A percentile compares a stretch with the other conserved stretches of the same genome.
phyloP scores from a whole-genome alignment of 1,139 yeast genomes.

The Magnusiomyces tetraspermus region DNA sequence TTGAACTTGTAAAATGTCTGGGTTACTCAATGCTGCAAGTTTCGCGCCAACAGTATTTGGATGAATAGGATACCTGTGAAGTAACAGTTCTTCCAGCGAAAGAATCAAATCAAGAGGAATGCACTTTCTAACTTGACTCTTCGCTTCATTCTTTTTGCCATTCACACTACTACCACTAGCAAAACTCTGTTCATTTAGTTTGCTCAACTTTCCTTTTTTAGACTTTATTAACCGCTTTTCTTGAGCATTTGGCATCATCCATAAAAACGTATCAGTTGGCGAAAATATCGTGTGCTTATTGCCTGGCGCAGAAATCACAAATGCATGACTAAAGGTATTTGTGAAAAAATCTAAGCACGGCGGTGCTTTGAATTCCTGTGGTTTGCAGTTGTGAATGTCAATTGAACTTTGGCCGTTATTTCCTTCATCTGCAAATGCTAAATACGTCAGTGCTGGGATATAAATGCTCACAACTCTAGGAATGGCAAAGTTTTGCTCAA shows the following conservation, averaged over 20 bases:
- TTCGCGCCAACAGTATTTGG: constrained; percentile 25
- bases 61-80: constrained; percentile 55
- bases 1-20: constrained; percentile 19
- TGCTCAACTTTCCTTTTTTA: constrained; percentile 16
- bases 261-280: constrained; percentile 37
- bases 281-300: constrained; percentile 48
- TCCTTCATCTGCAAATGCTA: constrained; percentile 33
- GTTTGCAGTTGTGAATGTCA: constrained; percentile 6
- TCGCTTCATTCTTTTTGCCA: not conserved
- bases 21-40: constrained; percentile 14
- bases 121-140: not conserved
- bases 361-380: constrained; percentile 4
- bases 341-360: constrained; percentile 34
- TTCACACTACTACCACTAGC: not conserved
- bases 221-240: not conserved
- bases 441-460: constrained; percentile 55
- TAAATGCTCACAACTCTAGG: constrained; percentile 51
- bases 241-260: not conserved
- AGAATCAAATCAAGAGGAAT: constrained; percentile 45
- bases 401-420: constrained; percentile 6
- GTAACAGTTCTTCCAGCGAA: constrained; percentile 38
- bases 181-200: too few relatives aligned
- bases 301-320: constrained; percentile 53
- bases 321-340: constrained; percentile 34
- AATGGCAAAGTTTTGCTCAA: constrained; percentile 28